Conservation (phyloP, 2,329 filamentous ascomycete species). For the Ophiostoma angusticollis region DNA sequence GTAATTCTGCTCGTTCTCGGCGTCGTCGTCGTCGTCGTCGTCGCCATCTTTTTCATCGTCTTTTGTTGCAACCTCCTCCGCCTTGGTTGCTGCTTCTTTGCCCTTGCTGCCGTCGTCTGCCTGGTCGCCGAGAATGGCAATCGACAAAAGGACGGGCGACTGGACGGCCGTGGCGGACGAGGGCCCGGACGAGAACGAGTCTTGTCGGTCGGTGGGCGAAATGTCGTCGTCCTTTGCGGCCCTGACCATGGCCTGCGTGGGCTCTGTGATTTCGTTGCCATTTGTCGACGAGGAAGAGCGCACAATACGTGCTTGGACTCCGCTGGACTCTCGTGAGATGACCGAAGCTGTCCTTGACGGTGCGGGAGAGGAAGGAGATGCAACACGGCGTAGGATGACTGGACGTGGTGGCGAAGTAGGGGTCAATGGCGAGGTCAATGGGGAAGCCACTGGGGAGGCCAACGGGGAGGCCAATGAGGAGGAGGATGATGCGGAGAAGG, state of each 20-base stretch:
- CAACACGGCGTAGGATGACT: too few relatives aligned
- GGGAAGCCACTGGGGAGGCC: not conserved
- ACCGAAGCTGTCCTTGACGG: too few relatives aligned
- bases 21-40: constrained; percentile 36
- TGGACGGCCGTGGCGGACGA: not conserved
- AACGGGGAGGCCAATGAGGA: not conserved
- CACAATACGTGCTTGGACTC: too few relatives aligned
- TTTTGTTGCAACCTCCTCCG: constrained; percentile 8
- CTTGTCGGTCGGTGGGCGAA: not conserved
- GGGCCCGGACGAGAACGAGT: constrained; percentile 2
- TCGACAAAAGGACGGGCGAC: constrained; percentile 3
- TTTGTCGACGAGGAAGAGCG: constrained; percentile 1
- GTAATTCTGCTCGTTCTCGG: constrained; percentile 35
- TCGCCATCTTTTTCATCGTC: constrained; percentile 16
- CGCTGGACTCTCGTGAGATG: too few relatives aligned
- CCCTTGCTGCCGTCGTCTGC: not conserved
- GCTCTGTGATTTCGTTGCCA: not conserved
- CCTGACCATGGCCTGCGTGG: not conserved
- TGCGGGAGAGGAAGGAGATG: not conserved
- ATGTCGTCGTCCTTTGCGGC: not conserved
- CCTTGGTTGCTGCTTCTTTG: not conserved
- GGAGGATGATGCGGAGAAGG: not conserved
- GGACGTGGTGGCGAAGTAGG: not conserved
- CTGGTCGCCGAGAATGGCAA: not conserved
- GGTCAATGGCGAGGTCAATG: not conserved